A percentile compares a stretch with the other conserved stretches of the same genome.
phyloP scores from a whole-genome alignment of 441 rosid species.

The Syzygium syzygioides region DNA sequence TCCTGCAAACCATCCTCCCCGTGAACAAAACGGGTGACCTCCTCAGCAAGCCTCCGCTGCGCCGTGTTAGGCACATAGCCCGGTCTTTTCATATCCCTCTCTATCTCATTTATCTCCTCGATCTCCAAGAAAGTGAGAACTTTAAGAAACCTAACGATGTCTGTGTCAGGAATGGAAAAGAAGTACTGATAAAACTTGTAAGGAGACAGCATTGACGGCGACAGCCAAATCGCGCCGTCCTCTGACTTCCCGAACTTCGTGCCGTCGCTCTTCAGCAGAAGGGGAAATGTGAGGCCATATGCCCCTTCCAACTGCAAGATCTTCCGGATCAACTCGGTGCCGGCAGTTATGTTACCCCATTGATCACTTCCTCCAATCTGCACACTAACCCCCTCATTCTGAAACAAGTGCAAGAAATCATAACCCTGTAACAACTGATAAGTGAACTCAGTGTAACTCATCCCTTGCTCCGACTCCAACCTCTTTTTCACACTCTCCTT shows the following conservation, averaged over 20 bases:
- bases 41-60: constrained; percentile 86
- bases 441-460: constrained; percentile 91
- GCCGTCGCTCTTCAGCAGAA: constrained; percentile 80
- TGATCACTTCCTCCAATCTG: constrained; percentile 99
- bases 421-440: constrained; percentile 90
- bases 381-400: constrained; percentile 69
- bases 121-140: constrained; percentile 69
- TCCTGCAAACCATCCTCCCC: constrained; percentile 85
- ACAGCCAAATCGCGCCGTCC: constrained; percentile 95
- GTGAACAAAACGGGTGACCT: constrained; percentile 87
- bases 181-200: constrained; percentile 94
- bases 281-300: constrained; percentile 88
- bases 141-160: constrained; percentile 71
- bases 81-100: constrained; percentile 55
- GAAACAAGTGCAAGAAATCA: constrained; percentile 65
- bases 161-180: constrained; percentile 81
- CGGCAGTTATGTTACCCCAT: constrained; percentile 96
- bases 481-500: constrained; percentile 94
- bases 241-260: constrained; percentile 94
- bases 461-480: constrained; percentile 86
- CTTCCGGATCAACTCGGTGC: constrained; percentile 82
- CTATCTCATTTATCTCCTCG: constrained; percentile 60
- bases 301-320: constrained; percentile 65
- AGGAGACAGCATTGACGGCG: constrained; percentile 67
- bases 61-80: constrained; percentile 70